phyloP scores from a whole-genome alignment of 2,329 filamentous ascomycete genomes.

The Colletotrichum cereale region DNA sequence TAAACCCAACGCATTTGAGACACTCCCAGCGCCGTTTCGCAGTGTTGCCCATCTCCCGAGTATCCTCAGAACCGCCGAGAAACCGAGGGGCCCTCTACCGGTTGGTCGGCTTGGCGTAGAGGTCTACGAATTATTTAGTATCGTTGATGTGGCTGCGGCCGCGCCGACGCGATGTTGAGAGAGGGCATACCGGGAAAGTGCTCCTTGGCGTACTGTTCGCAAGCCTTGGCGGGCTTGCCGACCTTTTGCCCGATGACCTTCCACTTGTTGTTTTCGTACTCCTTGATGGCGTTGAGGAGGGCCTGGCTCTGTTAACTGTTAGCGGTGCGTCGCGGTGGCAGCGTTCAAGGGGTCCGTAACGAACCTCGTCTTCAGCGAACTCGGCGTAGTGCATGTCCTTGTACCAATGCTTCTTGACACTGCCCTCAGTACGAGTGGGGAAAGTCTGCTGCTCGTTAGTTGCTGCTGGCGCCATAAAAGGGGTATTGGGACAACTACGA shows the following conservation, averaged over 20 bases:
- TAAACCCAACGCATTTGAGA: slow-evolving; percentile 42
- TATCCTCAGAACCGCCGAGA: slow-evolving; percentile 41
- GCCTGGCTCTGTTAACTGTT: slow-evolving; percentile 72
- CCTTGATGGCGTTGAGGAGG: slow-evolving; percentile 93
- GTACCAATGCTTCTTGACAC: slow-evolving; percentile 99
- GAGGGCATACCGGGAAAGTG: slow-evolving; percentile 75
- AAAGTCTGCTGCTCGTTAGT: slow-evolving; percentile 74
- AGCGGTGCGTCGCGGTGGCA: slow-evolving; percentile 38
- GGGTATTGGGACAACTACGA: slow-evolving; percentile 43
- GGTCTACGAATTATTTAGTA: slow-evolving; percentile 52
- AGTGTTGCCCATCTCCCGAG: slow-evolving; percentile 39
- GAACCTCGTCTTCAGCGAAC: slow-evolving; percentile 96
- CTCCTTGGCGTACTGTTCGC: slow-evolving; percentile 92
- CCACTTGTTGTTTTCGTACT: slow-evolving; percentile 99
- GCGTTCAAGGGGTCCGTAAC: slow-evolving; percentile 46
- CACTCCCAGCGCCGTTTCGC: slow-evolving; percentile 39
- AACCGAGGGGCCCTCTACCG: slow-evolving; percentile 49
- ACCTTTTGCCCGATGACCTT: slow-evolving; percentile 97
- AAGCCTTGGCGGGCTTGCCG: slow-evolving; percentile 93
- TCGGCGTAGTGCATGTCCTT: slow-evolving; percentile 99
- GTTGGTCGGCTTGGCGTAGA: slow-evolving; percentile 54
- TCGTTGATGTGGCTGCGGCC: slow-evolving; percentile 42
- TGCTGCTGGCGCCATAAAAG: not conserved
- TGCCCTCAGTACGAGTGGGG: slow-evolving; percentile 92
- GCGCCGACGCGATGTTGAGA: slow-evolving; percentile 42